phyloP scores from a whole-genome alignment of 1,284 basidiomycete species.

The Peniophora sp. region DNA sequence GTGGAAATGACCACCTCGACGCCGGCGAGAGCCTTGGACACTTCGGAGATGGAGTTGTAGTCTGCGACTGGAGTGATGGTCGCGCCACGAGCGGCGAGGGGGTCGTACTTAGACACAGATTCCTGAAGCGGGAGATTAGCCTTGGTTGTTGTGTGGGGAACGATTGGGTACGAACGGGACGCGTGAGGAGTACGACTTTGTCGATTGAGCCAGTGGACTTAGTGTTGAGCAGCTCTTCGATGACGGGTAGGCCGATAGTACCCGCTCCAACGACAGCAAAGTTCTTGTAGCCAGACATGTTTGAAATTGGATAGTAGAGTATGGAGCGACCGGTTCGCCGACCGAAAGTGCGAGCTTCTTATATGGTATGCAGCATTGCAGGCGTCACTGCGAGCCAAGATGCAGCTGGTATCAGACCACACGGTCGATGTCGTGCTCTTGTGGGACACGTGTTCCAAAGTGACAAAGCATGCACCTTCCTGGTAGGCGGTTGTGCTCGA shows the following conservation, averaged over 20 bases:
- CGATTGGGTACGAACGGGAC: constrained; percentile 5
- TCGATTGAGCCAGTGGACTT: constrained; percentile 6
- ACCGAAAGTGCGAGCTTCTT: too few relatives aligned
- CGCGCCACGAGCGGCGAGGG: constrained; percentile 15
- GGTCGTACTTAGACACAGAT: too few relatives aligned
- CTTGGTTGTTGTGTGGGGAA: neutral
- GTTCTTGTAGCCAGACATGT: constrained; percentile 8
- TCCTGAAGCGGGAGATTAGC: too few relatives aligned
- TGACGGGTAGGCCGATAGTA: constrained; percentile 4
- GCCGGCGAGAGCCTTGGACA: constrained; percentile 21
- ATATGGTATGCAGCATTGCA: too few relatives aligned
- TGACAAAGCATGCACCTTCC: too few relatives aligned
- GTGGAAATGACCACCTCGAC: constrained; percentile 26
- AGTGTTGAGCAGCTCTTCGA: constrained; percentile 7
- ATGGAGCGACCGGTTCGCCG: too few relatives aligned
- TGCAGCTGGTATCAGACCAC: too few relatives aligned
- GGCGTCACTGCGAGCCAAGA: too few relatives aligned
- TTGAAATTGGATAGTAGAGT: too few relatives aligned
- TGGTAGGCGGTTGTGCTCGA: too few relatives aligned
- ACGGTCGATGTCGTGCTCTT: too few relatives aligned
- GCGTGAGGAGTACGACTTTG: constrained; percentile 9
- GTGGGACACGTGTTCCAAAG: too few relatives aligned
- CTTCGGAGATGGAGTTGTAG: constrained; percentile 19
- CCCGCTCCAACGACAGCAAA: constrained; percentile 9
- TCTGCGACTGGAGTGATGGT: constrained; percentile 19